Percentiles rank a stretch among this genome's conserved stretches.
Evolutionary conservation across 2,329 filamentous ascomycete species (phyloP).

Genomic region (Colletotrichum euphorbiae): DNA sequence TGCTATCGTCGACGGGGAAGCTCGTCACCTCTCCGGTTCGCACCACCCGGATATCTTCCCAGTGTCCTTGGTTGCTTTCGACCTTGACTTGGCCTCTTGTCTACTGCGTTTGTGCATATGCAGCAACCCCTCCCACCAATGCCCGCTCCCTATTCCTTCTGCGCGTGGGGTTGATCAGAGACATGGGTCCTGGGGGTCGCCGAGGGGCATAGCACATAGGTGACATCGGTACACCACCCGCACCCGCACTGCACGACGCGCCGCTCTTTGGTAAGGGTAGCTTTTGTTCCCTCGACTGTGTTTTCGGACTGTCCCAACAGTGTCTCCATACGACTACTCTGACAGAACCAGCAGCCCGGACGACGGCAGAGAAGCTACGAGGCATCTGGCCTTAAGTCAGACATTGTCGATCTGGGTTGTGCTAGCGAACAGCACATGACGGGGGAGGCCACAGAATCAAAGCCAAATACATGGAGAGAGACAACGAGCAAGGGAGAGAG

Average conservation of each 20-base stretch:
- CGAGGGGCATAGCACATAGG: constrained; percentile 4
- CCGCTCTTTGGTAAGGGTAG: constrained; percentile 3
- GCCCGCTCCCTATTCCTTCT: constrained; percentile 29
- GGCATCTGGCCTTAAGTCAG: constrained; percentile 10
- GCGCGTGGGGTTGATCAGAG: constrained; percentile 37
- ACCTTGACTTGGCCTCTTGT: constrained; percentile 25
- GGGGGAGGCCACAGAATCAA: constrained; percentile 8
- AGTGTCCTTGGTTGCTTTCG: constrained; percentile 25
- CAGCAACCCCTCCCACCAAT: constrained; percentile 22
- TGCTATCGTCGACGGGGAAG: not conserved
- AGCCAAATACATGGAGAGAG: constrained; percentile 19
- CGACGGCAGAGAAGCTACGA: constrained; percentile 2
- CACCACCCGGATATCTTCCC: constrained; percentile 15
- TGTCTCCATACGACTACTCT: constrained; percentile 11
- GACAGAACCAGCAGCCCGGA: constrained; percentile 10
- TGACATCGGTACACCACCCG: constrained; percentile 3
- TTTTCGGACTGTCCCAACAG: constrained; percentile 11
- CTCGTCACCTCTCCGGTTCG: constrained; percentile 14
- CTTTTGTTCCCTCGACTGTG: constrained; percentile 14
- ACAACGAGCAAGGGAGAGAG: constrained; percentile 34
- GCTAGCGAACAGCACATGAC: constrained; percentile 1
- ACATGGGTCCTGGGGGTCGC: constrained; percentile 23
- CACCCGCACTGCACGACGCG: constrained; percentile 5
- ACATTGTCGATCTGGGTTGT: constrained; percentile 9
- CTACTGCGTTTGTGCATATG: not conserved